Percentiles rank a stretch among this genome's conserved stretches.
These are phyloP conservation scores for Cladosporium sp. DNA, from an alignment of 2,329 filamentous ascomycete species.

Conservation along the genomic window DNA sequence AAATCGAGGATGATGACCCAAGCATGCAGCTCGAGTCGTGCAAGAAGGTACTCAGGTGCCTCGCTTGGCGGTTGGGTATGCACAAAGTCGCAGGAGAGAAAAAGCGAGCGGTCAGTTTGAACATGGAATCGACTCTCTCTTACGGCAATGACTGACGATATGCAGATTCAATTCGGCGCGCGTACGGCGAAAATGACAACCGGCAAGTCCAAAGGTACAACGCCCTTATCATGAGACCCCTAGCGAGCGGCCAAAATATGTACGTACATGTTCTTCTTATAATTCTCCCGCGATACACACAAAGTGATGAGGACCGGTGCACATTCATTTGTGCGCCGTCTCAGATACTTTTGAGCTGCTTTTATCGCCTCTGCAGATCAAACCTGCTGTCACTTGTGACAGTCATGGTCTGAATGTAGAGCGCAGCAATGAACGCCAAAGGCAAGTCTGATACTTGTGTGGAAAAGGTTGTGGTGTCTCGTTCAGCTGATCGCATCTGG, in stretches of 20 bases:
- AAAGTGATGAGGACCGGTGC: conserved; percentile 11
- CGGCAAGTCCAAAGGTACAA: conserved; percentile 45
- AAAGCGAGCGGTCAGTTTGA: conserved; percentile 73
- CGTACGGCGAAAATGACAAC: conserved; percentile 47
- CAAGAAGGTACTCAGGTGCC: conserved; percentile 74
- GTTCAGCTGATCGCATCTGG: too few relatives aligned
- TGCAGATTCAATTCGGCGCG: conserved; percentile 41
- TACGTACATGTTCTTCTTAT: neutral
- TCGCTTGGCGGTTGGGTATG: conserved; percentile 74
- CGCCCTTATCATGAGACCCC: conserved; percentile 28
- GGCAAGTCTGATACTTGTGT: neutral
- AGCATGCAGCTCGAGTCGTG: conserved; percentile 60
- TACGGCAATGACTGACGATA: conserved; percentile 9
- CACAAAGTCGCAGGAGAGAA: conserved; percentile 72
- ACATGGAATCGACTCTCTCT: neutral
- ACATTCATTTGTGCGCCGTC: conserved; percentile 1
- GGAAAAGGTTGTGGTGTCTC: too few relatives aligned
- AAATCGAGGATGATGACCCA: conserved; percentile 22
- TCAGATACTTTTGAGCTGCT: conserved; percentile 14
- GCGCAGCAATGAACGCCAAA: neutral
- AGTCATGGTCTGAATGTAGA: neutral
- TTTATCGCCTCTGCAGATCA: neutral
- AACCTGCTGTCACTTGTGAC: neutral
- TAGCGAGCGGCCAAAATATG: conserved; percentile 19
- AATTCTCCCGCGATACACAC: neutral